Percentiles rank a stretch among this genome's conserved stretches.
Conservation (phyloP, 2,329 filamentous ascomycete species). For the Fulvia fulva region DNA sequence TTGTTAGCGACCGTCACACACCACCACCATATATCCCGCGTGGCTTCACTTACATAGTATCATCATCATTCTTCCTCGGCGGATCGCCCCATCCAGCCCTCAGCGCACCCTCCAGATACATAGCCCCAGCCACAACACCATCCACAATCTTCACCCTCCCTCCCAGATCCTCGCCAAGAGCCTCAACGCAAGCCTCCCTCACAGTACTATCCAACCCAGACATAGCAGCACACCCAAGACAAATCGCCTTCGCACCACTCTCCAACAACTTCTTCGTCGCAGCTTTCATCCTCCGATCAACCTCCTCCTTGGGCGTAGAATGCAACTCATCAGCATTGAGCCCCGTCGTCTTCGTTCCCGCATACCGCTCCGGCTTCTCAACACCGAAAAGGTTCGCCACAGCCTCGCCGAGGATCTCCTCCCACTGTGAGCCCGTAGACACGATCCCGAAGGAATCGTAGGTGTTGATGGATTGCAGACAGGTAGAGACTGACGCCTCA, state of each 20-base stretch:
- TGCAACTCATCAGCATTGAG: slow-evolving; percentile 78
- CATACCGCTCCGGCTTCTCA: slow-evolving; percentile 50
- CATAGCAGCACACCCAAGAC: slow-evolving; percentile 90
- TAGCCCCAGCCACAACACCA: slow-evolving; percentile 68
- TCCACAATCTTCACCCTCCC: slow-evolving; percentile 68
- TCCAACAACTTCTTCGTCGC: slow-evolving; percentile 65
- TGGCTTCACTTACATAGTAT: background rate
- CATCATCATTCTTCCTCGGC: background rate
- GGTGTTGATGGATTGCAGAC: slow-evolving; percentile 53
- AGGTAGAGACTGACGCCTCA: slow-evolving; percentile 70
- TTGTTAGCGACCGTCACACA: too few relatives aligned
- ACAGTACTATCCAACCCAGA: slow-evolving; percentile 77
- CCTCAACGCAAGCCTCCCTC: slow-evolving; percentile 61
- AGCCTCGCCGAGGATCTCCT: slow-evolving; percentile 63
- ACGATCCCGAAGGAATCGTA: slow-evolving; percentile 74
- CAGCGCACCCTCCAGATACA: slow-evolving; percentile 55
- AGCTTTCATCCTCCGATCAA: slow-evolving; percentile 62
- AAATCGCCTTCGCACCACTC: slow-evolving; percentile 52
- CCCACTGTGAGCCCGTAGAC: slow-evolving; percentile 82
- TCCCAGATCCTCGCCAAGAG: slow-evolving; percentile 58
- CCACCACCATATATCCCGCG: background rate
- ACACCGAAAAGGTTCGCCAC: slow-evolving; percentile 62
- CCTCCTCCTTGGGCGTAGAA: slow-evolving; percentile 58
- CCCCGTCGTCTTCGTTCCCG: slow-evolving; percentile 77
- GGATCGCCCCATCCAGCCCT: slow-evolving; percentile 25